Base-by-base conservation (phyloP, 176 grass and related monocot genomes). In the Pontederia paniculata region DNA sequence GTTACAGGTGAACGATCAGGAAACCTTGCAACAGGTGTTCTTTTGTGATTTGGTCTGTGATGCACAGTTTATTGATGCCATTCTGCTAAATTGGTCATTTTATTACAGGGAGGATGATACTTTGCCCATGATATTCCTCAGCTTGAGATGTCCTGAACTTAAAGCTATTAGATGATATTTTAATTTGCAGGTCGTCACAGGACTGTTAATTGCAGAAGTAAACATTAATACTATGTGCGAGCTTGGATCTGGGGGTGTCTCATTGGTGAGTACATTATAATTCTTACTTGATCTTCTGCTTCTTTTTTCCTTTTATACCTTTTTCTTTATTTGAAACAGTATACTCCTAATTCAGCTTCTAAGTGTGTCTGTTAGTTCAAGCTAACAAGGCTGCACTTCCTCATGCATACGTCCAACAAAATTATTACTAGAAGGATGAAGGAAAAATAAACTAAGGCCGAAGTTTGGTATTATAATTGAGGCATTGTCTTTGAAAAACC, bases 201-300 rank as follows among this genome's bases (percentile, higher is more conserved):
- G 90, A 31, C 66, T 96, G 46, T 63, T 89, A 70, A 60, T 96
- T 69, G 90, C 90, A 73, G 90, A 89, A 86, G 90, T 96, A 83
- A 89, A 96, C 68, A 79, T 81, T 55, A 96, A 96, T 59, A 96
- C 90, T 44, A 89, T 96, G 90, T 96, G 90, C 72, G 90, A 96
- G 9, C 70, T 96, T 46, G 90, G 90, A 65, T 96, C 90, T 37
- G 90, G 90, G 86, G 71, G 85, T 50, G 85, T 96, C 77, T 96
- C 90, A 41, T 77, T 96, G 85, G 90, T 96, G 81, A 23, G 67
- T 74, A 70, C 47, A 17, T 1, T 25, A 52, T 41, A 19, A 12
- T 21, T 62, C 58, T 13, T 54, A 13, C 71, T 14, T 58, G n/a
- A 48, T 42, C 1, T 63, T 68, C 19, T 15, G 52, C 47, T 19